These are phyloP conservation scores for Cercospora sojina DNA, from an alignment of 2,329 filamentous ascomycete genomes.

Conservation along the genomic window DNA sequence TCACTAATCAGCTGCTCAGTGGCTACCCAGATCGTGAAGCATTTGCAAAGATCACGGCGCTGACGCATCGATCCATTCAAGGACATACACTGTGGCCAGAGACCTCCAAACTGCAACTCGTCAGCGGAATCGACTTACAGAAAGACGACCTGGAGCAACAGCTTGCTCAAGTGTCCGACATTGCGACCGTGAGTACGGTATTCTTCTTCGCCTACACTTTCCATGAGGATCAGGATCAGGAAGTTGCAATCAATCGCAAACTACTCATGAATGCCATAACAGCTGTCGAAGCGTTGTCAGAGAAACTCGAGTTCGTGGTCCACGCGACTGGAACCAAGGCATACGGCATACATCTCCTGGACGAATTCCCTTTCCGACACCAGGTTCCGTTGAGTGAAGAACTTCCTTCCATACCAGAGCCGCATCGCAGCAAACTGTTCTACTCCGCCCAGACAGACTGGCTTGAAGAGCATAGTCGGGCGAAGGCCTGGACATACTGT, in stretches of 20 bases:
- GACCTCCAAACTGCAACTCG: background rate
- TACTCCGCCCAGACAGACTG: conserved; percentile 42
- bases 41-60: conserved; percentile 49
- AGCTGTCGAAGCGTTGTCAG: background rate
- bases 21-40: conserved; percentile 47
- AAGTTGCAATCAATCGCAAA: background rate
- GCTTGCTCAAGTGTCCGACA: background rate
- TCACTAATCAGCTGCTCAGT: conserved; percentile 50
- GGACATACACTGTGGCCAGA: background rate
- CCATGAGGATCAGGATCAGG: background rate
- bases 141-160: background rate
- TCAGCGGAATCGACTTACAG: background rate
- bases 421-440: conserved; percentile 37
- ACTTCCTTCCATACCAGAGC: conserved; percentile 35
- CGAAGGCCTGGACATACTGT: conserved; percentile 41
- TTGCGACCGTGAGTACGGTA: background rate
- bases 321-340: conserved; percentile 41
- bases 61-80: conserved; percentile 24
- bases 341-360: conserved; percentile 46
- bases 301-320: conserved; percentile 27
- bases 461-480: conserved; percentile 33
- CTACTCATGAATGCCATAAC: background rate
- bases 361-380: conserved; percentile 41
- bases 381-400: conserved; percentile 37
- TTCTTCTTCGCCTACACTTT: background rate